A percentile compares a stretch with the other conserved stretches of the same genome.
These are phyloP conservation scores for Alopecurus myosuroides DNA, from an alignment of 176 grass and related monocot genomes.

Conservation along the genomic window DNA sequence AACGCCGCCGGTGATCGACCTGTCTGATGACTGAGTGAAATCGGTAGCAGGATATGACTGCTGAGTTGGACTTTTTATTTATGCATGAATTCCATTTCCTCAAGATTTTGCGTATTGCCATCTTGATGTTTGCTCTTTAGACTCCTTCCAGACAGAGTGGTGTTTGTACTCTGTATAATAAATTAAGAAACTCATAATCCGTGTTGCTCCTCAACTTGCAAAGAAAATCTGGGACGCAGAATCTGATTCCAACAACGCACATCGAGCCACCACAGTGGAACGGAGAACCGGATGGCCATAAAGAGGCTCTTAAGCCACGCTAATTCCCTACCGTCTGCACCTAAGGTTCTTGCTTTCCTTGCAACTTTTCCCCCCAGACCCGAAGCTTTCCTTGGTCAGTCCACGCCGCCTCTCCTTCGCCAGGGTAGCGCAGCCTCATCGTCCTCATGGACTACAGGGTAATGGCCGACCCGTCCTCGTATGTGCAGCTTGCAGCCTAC, in stretches of 20 bases:
- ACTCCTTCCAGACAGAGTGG: not conserved
- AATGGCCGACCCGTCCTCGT: not conserved
- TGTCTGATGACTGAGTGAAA: constrained; percentile 38
- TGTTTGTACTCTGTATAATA: not conserved
- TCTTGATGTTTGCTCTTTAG: not conserved
- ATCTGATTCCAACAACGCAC: constrained; percentile 45
- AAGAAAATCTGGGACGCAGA: constrained; percentile 39
- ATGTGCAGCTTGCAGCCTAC: not conserved
- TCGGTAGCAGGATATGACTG: not conserved
- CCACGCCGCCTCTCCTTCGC: not conserved
- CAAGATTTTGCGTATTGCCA: not conserved
- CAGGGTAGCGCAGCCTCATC: not conserved
- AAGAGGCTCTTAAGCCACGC: constrained; percentile 25
- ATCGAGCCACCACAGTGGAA: constrained; percentile 29
- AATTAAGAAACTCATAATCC: not conserved
- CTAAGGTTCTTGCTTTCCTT: constrained; percentile 27
- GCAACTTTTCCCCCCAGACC: constrained; percentile 1
- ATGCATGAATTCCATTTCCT: not conserved
- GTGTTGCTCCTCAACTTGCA: not conserved
- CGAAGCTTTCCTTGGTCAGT: not conserved
- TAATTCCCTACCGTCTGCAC: constrained; percentile 26
- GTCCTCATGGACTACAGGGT: constrained; percentile 51
- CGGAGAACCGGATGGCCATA: constrained; percentile 18
- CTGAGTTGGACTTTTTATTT: not conserved
- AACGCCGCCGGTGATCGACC: constrained; percentile 1